These are phyloP conservation scores for Niebla homalea DNA, from an alignment of 495 filamentous ascomycete genomes.

Conservation along the genomic window DNA sequence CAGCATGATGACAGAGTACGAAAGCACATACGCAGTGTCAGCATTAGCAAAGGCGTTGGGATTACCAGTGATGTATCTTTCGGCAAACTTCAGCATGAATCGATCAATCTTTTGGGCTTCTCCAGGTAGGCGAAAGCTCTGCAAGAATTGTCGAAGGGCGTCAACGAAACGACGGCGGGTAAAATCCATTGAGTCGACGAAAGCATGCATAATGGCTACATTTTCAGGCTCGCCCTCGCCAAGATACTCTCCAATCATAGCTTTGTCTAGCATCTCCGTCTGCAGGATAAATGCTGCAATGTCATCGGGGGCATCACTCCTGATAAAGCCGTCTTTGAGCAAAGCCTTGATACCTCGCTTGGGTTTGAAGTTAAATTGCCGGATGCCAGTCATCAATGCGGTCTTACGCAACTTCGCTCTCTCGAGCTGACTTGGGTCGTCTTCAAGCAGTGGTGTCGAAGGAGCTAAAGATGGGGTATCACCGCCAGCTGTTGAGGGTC, in stretches of 20 bases:
- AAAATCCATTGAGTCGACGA: conserved; percentile 93
- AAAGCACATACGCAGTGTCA: conserved; percentile 90
- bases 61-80: conserved; percentile 86
- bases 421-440: conserved; percentile 84
- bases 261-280: conserved; percentile 71
- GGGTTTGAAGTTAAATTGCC: conserved; percentile 95
- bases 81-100: conserved; percentile 98
- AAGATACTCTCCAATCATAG: conserved; percentile 84
- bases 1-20: conserved; percentile 92
- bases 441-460: conserved; percentile 65
- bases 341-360: conserved; percentile 84
- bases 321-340: conserved; percentile 74
- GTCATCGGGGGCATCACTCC: conserved; percentile 58
- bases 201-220: conserved; percentile 95
- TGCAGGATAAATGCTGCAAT: conserved; percentile 72
- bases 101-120: conserved; percentile 99
- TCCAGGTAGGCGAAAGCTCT: conserved; percentile 87
- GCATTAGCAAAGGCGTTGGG: conserved; percentile 97
- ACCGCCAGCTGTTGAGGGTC: conserved; percentile 24
- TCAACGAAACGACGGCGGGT: conserved; percentile 87
- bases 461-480: conserved; percentile 48
- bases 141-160: conserved; percentile 77
- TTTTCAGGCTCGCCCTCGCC: conserved; percentile 87
- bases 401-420: conserved; percentile 90
- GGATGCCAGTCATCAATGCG: conserved; percentile 72